phyloP scores from a whole-genome alignment of 352 stramenopile genomes.

The Globisporangium solare region DNA sequence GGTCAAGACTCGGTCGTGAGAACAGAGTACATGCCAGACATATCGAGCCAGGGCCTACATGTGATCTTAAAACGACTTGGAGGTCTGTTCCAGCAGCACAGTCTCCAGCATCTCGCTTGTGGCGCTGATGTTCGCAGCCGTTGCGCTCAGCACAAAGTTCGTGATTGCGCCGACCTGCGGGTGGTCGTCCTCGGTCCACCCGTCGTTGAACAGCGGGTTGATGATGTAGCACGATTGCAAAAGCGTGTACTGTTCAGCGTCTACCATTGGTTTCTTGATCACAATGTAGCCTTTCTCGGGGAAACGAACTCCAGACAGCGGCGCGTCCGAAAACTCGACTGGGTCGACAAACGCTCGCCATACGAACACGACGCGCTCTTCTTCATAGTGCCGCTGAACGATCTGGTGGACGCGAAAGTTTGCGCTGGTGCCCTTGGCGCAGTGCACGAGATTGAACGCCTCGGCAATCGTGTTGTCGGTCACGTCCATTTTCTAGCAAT shows the following conservation, averaged over 20 bases:
- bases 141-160: conserved; percentile 38
- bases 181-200: conserved; percentile 4
- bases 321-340: conserved; percentile 37
- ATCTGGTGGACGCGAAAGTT: conserved; percentile 49
- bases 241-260: conserved; percentile 14
- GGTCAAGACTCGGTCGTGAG: too few species aligned
- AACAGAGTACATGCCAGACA: too few species aligned
- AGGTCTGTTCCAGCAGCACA: conserved; percentile 31
- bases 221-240: conserved; percentile 31
- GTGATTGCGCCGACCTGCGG: conserved; percentile 28
- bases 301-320: conserved; percentile 36
- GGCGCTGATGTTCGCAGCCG: conserved; percentile 25
- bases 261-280: conserved; percentile 19
- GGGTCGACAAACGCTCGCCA: conserved; percentile 52
- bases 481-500: background rate
- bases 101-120: conserved; percentile 49
- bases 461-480: conserved; percentile 49
- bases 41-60: too few species aligned
- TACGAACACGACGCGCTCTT: conserved; percentile 39
- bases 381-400: conserved; percentile 33
- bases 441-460: conserved; percentile 41
- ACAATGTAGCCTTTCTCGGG: conserved; percentile 46
- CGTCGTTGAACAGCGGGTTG: conserved; percentile 22
- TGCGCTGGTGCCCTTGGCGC: conserved; percentile 34
- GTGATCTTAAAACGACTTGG: conserved; percentile 32